Conservation (phyloP, 2,329 filamentous ascomycete genomes). For the Diaporthe citri region DNA sequence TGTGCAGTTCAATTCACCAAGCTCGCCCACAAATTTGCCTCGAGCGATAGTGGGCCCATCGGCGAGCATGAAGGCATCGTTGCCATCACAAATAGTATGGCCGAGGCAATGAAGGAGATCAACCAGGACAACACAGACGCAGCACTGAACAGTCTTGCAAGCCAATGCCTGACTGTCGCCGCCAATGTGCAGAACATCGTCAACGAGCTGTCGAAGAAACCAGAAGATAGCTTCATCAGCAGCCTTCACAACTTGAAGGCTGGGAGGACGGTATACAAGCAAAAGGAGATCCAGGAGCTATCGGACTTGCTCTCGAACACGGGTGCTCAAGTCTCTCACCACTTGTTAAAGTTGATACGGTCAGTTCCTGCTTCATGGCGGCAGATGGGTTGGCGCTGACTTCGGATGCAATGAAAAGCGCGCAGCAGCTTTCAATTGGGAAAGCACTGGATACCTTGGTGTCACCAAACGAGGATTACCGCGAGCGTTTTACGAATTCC, state of each 20-base stretch:
- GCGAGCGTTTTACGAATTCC: neutral
- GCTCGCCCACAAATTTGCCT: neutral
- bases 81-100: neutral
- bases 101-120: neutral
- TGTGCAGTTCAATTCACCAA: neutral
- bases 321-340: conserved; percentile 11
- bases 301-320: neutral
- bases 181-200: neutral
- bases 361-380: neutral
- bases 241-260: neutral
- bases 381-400: neutral
- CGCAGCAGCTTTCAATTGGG: neutral
- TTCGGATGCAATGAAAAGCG: neutral
- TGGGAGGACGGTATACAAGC: conserved; percentile 1
- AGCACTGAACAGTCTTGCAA: neutral
- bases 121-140: neutral
- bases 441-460: neutral
- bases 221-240: neutral
- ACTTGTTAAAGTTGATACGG: conserved; percentile 20
- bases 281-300: conserved; percentile 19
- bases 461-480: neutral
- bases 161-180: neutral
- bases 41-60: neutral
- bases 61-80: neutral
- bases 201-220: neutral